These are phyloP conservation scores for Cytospora piceicola DNA, from an alignment of 2,329 filamentous ascomycete species.

Conservation along the genomic window DNA sequence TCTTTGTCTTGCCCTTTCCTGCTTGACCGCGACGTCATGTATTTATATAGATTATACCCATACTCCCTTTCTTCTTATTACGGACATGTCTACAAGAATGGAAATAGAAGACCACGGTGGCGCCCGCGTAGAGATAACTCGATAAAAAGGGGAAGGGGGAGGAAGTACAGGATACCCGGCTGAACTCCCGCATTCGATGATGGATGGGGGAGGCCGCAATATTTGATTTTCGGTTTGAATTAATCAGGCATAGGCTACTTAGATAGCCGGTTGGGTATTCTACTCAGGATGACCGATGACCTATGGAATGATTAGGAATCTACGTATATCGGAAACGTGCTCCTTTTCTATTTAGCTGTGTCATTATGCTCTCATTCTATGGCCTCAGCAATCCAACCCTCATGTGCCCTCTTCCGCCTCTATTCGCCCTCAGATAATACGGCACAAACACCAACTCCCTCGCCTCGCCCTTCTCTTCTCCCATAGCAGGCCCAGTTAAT, in stretches of 20 bases:
- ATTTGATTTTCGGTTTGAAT: constrained; percentile 1
- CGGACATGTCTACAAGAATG: constrained; percentile 25
- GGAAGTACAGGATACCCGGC: constrained; percentile 19
- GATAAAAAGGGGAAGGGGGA: background rate
- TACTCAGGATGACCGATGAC: constrained; percentile 4
- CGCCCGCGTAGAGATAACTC: constrained; percentile 4
- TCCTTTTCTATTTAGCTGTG: background rate
- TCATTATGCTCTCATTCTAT: background rate
- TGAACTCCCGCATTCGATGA: constrained; percentile 7
- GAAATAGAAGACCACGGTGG: constrained; percentile 17
- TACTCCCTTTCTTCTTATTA: constrained; percentile 9
- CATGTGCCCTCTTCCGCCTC: constrained; percentile 58
- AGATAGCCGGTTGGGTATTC: constrained; percentile 5
- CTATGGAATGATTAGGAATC: constrained; percentile 11
- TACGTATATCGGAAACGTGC: background rate
- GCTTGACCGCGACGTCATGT: constrained; percentile 9
- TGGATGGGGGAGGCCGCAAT: constrained; percentile 1
- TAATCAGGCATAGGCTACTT: constrained; percentile 1
- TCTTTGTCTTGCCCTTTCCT: constrained; percentile 20
- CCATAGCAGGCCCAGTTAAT: background rate
- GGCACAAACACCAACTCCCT: constrained; percentile 54
- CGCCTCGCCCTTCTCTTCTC: background rate
- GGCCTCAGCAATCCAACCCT: constrained; percentile 46
- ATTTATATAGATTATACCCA: constrained; percentile 31
- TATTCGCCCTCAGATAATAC: constrained; percentile 59